Conservation (phyloP, 345 rosid genomes). For the Citrus medica region DNA sequence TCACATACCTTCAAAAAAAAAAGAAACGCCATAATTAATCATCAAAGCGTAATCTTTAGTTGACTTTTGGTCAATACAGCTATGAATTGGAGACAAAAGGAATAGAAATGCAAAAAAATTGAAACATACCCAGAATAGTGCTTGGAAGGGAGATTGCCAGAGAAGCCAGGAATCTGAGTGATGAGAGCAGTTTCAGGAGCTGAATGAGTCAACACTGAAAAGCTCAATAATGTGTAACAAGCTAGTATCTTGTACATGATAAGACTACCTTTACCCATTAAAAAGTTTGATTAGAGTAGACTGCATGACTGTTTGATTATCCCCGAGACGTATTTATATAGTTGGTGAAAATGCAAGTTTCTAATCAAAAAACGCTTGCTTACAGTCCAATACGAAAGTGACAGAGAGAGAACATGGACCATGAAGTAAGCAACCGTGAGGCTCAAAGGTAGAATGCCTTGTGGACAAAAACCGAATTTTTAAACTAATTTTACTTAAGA, state of each 20-base stretch:
- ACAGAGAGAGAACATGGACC: not conserved
- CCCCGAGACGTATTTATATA: not conserved
- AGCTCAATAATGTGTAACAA: constrained; percentile 19
- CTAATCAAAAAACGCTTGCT: not conserved
- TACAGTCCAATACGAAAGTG: not conserved
- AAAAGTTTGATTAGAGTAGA: not conserved
- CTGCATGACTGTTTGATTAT: not conserved
- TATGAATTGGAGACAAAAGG: not conserved
- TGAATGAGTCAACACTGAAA: constrained; percentile 23
- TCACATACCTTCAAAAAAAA: constrained; percentile 54
- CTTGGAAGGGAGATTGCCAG: constrained; percentile 63
- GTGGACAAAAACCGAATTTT: not conserved
- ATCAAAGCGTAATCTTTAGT: not conserved
- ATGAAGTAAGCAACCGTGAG: not conserved
- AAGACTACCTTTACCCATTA: constrained; percentile 27
- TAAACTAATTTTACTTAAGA: no score
- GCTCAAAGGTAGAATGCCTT: not conserved
- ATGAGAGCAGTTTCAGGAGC: constrained; percentile 58
- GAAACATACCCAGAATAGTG: constrained; percentile 74
- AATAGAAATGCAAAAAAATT: not conserved
- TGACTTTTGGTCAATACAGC: not conserved
- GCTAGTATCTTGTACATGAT: constrained; percentile 4
- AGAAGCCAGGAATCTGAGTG: constrained; percentile 65
- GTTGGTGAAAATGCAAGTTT: not conserved
- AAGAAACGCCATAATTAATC: not conserved